Percentiles rank a stretch among this genome's conserved stretches.
Conservation (phyloP, 345 rosid genomes). For the Chamaenerion angustifolium region DNA sequence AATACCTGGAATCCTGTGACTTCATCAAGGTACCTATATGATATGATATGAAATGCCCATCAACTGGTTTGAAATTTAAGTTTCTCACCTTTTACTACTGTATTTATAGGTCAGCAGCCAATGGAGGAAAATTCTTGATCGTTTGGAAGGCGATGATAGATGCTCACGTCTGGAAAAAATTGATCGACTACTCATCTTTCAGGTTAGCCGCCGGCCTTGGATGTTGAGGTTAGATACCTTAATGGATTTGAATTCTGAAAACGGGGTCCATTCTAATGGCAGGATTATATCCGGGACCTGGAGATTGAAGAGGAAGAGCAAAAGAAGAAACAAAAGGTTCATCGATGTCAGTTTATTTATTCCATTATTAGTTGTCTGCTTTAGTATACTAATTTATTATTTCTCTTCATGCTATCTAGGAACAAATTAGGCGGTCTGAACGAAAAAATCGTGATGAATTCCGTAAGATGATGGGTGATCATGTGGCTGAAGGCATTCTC, state of each 20-base stretch:
- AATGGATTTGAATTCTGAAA: constrained; percentile 1
- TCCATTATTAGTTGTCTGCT: no score
- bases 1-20: constrained; percentile 78
- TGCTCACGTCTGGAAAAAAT: constrained; percentile 73
- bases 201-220: constrained; percentile 21
- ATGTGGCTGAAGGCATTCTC: constrained; percentile 55
- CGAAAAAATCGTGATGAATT: constrained; percentile 87
- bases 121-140: constrained; percentile 90
- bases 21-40: constrained; percentile 61
- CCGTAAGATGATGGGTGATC: constrained; percentile 69
- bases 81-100: constrained; percentile 9
- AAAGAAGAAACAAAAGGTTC: constrained; percentile 82
- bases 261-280: constrained; percentile 15
- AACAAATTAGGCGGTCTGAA: constrained; percentile 71
- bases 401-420: constrained; percentile 28
- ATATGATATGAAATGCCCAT: neutral
- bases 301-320: constrained; percentile 89
- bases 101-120: constrained; percentile 56
- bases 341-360: neutral
- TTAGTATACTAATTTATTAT: constrained; percentile 5
- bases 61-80: constrained; percentile 5
- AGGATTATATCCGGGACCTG: constrained; percentile 81
- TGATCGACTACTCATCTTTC: constrained; percentile 71
- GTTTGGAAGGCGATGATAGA: constrained; percentile 89
- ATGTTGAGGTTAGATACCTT: neutral